phyloP scores from a whole-genome alignment of 805 yeast species.

The Ogataea methanolica region DNA sequence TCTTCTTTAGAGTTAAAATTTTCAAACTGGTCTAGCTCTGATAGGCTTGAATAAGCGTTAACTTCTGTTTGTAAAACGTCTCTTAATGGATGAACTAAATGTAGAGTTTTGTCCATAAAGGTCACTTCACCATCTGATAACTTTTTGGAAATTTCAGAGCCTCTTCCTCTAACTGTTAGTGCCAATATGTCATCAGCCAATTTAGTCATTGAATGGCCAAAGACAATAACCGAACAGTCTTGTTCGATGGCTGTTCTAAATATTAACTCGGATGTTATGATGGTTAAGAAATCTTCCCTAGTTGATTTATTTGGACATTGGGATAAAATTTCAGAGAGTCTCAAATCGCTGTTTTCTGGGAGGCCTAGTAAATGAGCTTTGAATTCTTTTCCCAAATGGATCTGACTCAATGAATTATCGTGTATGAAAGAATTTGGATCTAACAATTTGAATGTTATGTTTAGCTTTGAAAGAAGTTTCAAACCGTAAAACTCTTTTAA shows the following conservation, averaged over 20 bases:
- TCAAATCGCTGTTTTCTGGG: background rate
- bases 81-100: constrained; percentile 63
- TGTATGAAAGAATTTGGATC: constrained; percentile 37
- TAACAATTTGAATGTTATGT: constrained; percentile 36
- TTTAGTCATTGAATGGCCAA: constrained; percentile 78
- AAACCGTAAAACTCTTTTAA: constrained; percentile 13
- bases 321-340: constrained; percentile 32
- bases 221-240: constrained; percentile 52
- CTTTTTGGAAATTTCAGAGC: constrained; percentile 53
- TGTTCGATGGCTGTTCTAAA: constrained; percentile 40
- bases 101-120: constrained; percentile 30
- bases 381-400: constrained; percentile 32
- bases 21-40: constrained; percentile 33
- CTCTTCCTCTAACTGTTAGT: constrained; percentile 82
- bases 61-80: constrained; percentile 73
- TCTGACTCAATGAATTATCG: constrained; percentile 26
- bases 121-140: constrained; percentile 41
- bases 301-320: constrained; percentile 53
- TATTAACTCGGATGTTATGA: constrained; percentile 45
- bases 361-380: constrained; percentile 7
- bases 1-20: constrained; percentile 15
- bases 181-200: constrained; percentile 78
- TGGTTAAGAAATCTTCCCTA: constrained; percentile 52
- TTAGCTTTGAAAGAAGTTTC: constrained; percentile 21
- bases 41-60: constrained; percentile 45